Base-by-base conservation (phyloP, 129 eudicot genomes). In the Heracleum sosnowskyi region DNA sequence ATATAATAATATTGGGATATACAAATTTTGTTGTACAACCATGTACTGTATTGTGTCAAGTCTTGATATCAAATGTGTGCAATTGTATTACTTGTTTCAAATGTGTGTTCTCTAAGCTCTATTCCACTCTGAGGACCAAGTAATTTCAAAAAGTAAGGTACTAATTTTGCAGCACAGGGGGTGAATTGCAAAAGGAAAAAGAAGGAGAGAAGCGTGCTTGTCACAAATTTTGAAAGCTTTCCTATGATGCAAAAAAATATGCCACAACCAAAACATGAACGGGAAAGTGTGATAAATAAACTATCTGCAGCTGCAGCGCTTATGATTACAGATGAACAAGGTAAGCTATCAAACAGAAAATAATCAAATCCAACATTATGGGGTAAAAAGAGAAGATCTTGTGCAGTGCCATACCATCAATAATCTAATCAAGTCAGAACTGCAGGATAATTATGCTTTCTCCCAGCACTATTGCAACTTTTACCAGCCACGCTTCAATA, bases 401-500 rank as follows among this genome's bases (percentile, higher is more conserved):
- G 15, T 66, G 72, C 10, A 40, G 20, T 60, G 4, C 9, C 72
- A 15, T 66, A 66, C 72, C 72, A 31, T 31, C 1, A 66, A 66
- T 12, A 28, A 13, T 66, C 40, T 11, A 10, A 31, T 66, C 8
- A 28, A 31, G 72, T 66, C 37, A 66, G 11, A 16, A 66, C 72
- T n/a, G 34, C 76, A 24, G 33, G 22, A 34, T 26, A 40, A 4
- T 40, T 37, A 4, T 72, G 76, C 53, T 57, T 53, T 22, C 66
- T 57, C 33, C 3, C 68, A 60, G 68, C 33, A 60, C 33, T 60
- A 41, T 13, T 24, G 72, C 40, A 66, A 28, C 26, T 73, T 73
- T 73, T 60, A 73, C 77, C 57, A 81, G 75, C 77, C 75, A 28
- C 76, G 78, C 46, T 84, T 91, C 47, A 79, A 37, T n/a, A 91